Conservation (phyloP, 176 grass and related monocot genomes). For the Echinochloa phyllopogon region DNA sequence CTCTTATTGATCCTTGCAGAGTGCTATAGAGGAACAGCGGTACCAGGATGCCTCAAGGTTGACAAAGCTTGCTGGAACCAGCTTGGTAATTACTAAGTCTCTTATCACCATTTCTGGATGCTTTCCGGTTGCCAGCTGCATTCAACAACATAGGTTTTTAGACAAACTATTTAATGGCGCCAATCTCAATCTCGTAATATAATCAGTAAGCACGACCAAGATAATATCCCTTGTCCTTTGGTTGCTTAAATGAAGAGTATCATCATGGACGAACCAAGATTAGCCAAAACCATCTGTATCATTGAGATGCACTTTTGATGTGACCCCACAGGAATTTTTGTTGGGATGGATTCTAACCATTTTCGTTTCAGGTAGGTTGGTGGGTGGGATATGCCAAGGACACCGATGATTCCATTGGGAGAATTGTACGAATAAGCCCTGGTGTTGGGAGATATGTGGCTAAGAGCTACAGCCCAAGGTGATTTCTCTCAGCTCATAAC, state of each 20-base stretch:
- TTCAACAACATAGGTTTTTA: background rate
- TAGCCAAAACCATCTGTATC: background rate
- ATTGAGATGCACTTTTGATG: slow-evolving; percentile 5
- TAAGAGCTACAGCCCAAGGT: slow-evolving; percentile 96
- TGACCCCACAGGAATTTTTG: background rate
- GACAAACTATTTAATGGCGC: background rate
- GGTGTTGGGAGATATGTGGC: slow-evolving; percentile 85
- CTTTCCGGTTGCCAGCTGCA: background rate
- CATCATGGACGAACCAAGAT: background rate
- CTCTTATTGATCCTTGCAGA: slow-evolving; percentile 31
- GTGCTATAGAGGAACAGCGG: slow-evolving; percentile 80
- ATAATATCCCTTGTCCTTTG: background rate
- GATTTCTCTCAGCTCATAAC: background rate
- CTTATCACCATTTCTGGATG: background rate
- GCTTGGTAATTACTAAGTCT: slow-evolving; percentile 62
- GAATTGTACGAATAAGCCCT: slow-evolving; percentile 83
- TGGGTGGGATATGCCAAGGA: slow-evolving; percentile 83
- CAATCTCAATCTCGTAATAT: slow-evolving; percentile 4
- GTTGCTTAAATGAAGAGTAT: background rate
- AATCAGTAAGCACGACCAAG: background rate
- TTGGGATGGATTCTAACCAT: background rate
- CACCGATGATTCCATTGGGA: slow-evolving; percentile 77
- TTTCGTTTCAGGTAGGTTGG: slow-evolving; percentile 88
- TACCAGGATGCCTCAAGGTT: slow-evolving; percentile 90
- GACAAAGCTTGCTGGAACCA: slow-evolving; percentile 72